Conservation (phyloP, 257 asterid species). For the Nicotiana otophora region DNA sequence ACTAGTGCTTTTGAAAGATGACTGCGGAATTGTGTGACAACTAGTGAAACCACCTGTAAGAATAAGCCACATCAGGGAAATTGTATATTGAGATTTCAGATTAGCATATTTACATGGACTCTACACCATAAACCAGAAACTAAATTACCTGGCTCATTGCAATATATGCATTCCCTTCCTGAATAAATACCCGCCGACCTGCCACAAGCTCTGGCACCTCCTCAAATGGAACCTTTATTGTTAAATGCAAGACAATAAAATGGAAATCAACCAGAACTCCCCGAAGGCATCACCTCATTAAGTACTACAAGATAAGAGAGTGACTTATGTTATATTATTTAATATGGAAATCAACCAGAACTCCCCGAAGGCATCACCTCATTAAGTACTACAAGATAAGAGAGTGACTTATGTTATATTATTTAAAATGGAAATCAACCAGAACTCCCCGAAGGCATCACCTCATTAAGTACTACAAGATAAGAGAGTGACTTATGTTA, state of each 20-base stretch:
- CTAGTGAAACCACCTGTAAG: conserved; percentile 74
- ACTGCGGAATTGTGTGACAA: conserved; percentile 75
- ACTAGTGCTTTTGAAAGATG: conserved; percentile 88
- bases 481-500: neutral
- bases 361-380: neutral
- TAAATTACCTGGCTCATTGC: conserved; percentile 74
- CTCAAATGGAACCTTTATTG: conserved; percentile 87
- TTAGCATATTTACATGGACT: conserved; percentile 7
- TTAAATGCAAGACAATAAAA: neutral
- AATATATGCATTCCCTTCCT: conserved; percentile 84
- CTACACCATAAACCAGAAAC: conserved; percentile 15
- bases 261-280: conserved; percentile 10
- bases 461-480: neutral
- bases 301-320: neutral
- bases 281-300: neutral
- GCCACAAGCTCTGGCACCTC: conserved; percentile 95
- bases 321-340: neutral
- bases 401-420: neutral
- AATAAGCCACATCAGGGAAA: conserved; percentile 15
- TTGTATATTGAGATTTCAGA: conserved; percentile 5
- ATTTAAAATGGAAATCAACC: no score
- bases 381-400: neutral
- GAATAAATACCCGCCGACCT: conserved; percentile 65
- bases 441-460: neutral
- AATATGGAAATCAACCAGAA: conserved; percentile 10